Evolutionary conservation across 805 yeast species (phyloP), one percentile per base, ranked within the genome.

Genomic region (Torulaspora quercuum): DNA sequence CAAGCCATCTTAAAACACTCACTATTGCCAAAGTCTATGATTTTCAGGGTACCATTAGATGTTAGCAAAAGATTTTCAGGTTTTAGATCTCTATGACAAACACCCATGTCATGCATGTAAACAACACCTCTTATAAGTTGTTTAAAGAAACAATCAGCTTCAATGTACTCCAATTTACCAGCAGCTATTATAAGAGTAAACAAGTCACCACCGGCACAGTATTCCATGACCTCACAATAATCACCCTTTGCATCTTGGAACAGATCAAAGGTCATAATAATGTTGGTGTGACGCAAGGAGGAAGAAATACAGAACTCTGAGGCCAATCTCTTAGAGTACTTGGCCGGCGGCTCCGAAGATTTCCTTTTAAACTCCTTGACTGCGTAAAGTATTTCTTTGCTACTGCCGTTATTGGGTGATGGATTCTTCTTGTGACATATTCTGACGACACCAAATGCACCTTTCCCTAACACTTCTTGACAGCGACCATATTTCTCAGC

Each of bases 381-480:
- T 0, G 95, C 96, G 55, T 69, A 87, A 14, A 85, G 59, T 10
- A 63, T 62, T 48, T 75, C 80, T n/a, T 66, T 69, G 16, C 53
- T 54, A 13, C 28, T 14, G 39, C 53, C 34, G 31, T 55, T 12
- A 23, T 17, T 34, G 46, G 57, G 25, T 10, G 29, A 45, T 9
- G 48, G 52, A 7, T 64, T 47, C 51, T 75, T 78, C 58, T 82
- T 82, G 67, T 89, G 97, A 5, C 95, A 75, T 4, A 92, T 76
- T 43, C 96, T 71, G 13, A 90, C 97, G 29, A 87, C 86, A 12
- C 98, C 98, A 67, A 84, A 90, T 0, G 96, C 80, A 13, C 97
- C 97, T 34, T 84, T 75, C 16, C 98, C 98, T 45, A 92, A 76
- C 31, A 89, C 85, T 59, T 90, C 97, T 62, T 87, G 95, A 59